Evolutionary conservation across 225 moss, liverwort and hornwort species (phyloP).

Genomic region (Rhytidiadelphus loreus): DNA sequence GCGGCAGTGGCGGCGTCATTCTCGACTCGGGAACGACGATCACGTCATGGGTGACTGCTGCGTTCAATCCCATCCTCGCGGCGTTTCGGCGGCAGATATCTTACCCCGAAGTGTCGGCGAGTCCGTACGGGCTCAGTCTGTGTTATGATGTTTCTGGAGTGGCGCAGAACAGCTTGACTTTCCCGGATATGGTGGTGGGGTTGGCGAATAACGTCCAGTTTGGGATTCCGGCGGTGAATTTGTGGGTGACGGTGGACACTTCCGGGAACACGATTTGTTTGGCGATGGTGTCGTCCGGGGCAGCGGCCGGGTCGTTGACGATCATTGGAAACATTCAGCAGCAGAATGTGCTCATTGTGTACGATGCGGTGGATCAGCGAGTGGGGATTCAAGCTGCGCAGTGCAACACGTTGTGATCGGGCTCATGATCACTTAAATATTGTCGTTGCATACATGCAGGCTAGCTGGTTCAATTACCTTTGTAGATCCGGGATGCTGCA

Average conservation of each 20-base stretch:
- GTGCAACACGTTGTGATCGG: neutral
- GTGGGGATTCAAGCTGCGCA: neutral
- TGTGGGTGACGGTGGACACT: neutral
- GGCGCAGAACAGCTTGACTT: neutral
- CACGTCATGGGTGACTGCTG: neutral
- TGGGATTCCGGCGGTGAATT: neutral
- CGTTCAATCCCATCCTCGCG: neutral
- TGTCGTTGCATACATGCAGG: no score
- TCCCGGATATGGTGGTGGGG: neutral
- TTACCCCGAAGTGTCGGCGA: neutral
- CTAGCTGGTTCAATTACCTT: no score
- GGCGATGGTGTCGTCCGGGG: neutral
- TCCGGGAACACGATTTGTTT: neutral
- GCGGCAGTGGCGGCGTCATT: neutral
- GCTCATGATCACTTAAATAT: neutral
- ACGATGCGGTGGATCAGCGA: neutral
- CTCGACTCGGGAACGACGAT: slow-evolving; percentile 3
- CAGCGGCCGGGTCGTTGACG: neutral
- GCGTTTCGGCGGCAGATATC: neutral
- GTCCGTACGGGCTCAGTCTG: neutral
- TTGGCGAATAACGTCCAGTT: neutral
- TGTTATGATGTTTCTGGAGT: neutral
- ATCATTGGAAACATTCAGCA: slow-evolving; percentile 14
- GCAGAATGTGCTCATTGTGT: neutral
- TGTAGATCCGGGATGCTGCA: neutral